Base-by-base conservation (phyloP, 495 filamentous ascomycete genomes). In the Lasiosphaeriaceae sp. region DNA sequence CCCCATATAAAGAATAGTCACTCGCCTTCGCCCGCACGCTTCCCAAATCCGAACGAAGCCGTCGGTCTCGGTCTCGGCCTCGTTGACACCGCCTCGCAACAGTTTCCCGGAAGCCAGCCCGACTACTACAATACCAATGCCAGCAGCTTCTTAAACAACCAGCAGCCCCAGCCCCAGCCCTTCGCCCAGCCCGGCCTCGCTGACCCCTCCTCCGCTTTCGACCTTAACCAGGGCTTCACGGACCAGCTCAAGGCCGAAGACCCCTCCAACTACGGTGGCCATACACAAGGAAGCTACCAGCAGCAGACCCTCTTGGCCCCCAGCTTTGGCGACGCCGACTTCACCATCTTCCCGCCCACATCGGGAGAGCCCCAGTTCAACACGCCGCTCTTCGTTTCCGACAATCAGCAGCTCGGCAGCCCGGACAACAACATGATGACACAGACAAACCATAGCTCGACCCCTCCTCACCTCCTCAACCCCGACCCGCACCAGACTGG, bases 401-500 rank as follows among this genome's bases (percentile, higher is more conserved):
- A 77, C 52, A 57, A 70, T 57, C 81, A 80, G 52, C 81, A 86
- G 59, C 76, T 90, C 34, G 69, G 76, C 57, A 75, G 69, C 61
- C 65, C 73, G 54, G 71, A 78, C 50, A 80, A 89, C 72, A 85
- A 83, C 70, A 85, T 86, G 66, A 88, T 90, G 75, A 78, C 86
- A 14, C 88, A 88, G 43, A 68, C 75, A 35, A 73, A 76, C 50
- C 72, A 77, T 66, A 74, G 81, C 29, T 80, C 84, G 17, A 85
- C 85, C 41, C 86, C 89, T 58, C 83, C 90, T 50, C 84, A 87
- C 64, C 75, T 92, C 50, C 80, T 90, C 48, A 81, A 85, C 57
- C 81, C 85, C 50, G 81, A 89, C 34, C 67, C 74, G 29, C 76
- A 80, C 63, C 74, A 65, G 68, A 80, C 66, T 62, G 78, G 72